Evolutionary conservation across 192 early-diverging fungal species (phyloP), one percentile per base, ranked within the genome.

Genomic region (Backusella parvicylindrica): DNA sequence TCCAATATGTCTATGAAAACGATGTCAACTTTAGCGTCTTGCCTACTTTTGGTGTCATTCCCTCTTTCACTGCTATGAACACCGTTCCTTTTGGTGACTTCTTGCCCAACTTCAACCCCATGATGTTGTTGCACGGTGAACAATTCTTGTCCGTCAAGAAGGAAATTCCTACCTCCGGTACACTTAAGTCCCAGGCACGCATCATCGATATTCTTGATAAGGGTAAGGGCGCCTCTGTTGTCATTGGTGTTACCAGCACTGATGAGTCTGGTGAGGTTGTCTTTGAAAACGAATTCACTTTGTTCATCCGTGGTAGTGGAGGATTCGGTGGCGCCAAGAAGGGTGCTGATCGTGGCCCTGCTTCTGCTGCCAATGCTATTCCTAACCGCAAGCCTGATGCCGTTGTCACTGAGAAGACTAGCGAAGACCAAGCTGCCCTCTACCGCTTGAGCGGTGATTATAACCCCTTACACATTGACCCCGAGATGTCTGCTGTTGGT

Each of bases 71-170:
- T 73, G 83, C 87, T 68, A 89, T 91, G 84, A 85, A 84, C 74
- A 43, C 82, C n/a, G 85, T 91, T 74, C 88, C 91, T 23, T 92
- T 93, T 74, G 89, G 86, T 36, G 91, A 94, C 15, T 81, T 92
- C 65, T 67, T 95, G 23, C 91, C 91, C 15, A 83, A 91, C 70
- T 95, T 94, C 83, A 94, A 94, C 84, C 92, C 91, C 49, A 97
- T 97, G 95, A 95, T 97, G 94, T 89, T 99, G 70, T 88, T 99
- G 64, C 98, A 99, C 85, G 97, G 97, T 78, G 97, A 99, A 87
- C 98, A 99, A 87, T 99, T 92, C 86, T 83, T 97, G 65, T 91
- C 93, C 76, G 76, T 98, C 76, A 86, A 95, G 76, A 91, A 92
- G 64, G 92, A 94, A 30, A 87, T 98, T 33, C 97, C 97, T 35